phyloP scores from a whole-genome alignment of 352 stramenopile genomes.

The Blastocystis hominis region DNA sequence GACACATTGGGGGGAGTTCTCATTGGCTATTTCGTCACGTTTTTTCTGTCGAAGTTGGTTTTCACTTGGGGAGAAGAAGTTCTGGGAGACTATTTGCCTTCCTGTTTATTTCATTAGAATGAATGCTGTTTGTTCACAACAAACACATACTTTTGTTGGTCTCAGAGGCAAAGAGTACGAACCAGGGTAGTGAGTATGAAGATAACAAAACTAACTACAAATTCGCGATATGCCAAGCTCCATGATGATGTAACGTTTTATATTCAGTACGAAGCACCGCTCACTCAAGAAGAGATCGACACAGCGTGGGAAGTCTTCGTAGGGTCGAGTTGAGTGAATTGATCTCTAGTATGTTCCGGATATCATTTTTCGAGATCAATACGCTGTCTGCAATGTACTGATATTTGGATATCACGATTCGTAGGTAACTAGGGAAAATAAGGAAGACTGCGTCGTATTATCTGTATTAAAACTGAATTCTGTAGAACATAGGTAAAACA shows the following conservation, averaged over 20 bases:
- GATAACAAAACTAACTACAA: neutral
- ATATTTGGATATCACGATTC: neutral
- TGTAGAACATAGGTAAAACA: neutral
- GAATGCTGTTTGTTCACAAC: neutral
- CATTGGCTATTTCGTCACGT: neutral
- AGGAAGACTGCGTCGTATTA: neutral
- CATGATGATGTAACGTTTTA: constrained; percentile 9
- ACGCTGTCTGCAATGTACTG: neutral
- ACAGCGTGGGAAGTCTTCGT: constrained; percentile 8
- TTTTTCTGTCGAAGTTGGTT: neutral
- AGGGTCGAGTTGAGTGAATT: neutral
- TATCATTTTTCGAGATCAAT: constrained; percentile 7
- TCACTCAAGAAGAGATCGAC: neutral
- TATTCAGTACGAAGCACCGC: neutral
- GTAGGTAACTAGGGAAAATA: neutral
- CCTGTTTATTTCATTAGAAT: neutral
- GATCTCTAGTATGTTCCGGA: constrained; percentile 33
- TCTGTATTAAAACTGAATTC: neutral
- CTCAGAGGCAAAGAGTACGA: neutral
- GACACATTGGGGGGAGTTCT: constrained; percentile 1
- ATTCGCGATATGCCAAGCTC: constrained; percentile 37
- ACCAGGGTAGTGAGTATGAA: neutral
- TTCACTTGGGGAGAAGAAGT: neutral
- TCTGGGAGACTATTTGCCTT: neutral
- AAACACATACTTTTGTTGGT: neutral